phyloP scores from a whole-genome alignment of 116 monocot species.

The Zostera marina region DNA sequence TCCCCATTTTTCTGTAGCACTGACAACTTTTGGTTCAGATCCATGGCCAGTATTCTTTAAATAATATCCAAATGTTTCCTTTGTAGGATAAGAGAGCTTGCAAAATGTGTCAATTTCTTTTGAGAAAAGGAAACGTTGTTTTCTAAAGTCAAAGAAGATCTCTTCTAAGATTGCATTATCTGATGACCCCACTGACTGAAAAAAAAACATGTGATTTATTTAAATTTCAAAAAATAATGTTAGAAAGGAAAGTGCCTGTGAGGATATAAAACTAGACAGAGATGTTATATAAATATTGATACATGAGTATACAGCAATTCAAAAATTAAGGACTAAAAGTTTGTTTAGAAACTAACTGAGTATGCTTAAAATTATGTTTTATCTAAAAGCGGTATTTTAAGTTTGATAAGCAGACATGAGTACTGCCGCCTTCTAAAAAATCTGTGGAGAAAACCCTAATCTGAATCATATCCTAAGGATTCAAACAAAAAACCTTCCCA shows the following conservation, averaged over 20 bases:
- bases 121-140: slow-evolving; percentile 77
- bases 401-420: too few species aligned
- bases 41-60: slow-evolving; percentile 80
- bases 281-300: neutral
- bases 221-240: neutral
- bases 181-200: slow-evolving; percentile 45
- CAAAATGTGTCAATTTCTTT: slow-evolving; percentile 51
- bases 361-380: too few species aligned
- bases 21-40: slow-evolving; percentile 71
- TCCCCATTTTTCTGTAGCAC: slow-evolving; percentile 84
- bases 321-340: neutral
- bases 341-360: neutral
- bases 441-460: too few species aligned
- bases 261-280: neutral
- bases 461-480: too few species aligned
- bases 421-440: too few species aligned
- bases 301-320: neutral
- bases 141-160: slow-evolving; percentile 96
- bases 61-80: slow-evolving; percentile 81
- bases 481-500: too few species aligned
- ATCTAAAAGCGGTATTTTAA: too few species aligned
- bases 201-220: too few species aligned
- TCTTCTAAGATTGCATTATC: slow-evolving; percentile 38
- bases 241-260: too few species aligned
- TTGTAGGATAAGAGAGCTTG: slow-evolving; percentile 85